Evolutionary conservation across 495 filamentous ascomycete genomes (phyloP), one percentile per base, ranked within the genome.

Genomic region (Penicillium angulare): DNA sequence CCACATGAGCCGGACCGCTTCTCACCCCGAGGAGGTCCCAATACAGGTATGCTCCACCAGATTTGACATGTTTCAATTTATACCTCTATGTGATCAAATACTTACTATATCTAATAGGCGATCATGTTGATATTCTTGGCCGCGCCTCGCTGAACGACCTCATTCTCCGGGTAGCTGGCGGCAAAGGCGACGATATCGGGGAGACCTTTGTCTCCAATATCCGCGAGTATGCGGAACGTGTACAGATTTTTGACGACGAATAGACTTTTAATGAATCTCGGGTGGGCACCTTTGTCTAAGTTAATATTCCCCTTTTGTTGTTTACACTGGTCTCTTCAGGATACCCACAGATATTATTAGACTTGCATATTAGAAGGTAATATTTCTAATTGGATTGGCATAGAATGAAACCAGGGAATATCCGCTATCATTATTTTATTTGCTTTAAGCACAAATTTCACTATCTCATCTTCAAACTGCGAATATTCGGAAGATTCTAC

Each of bases 121-220:
- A 98, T 68, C 93, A 98, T 60, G 93, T 98, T 27, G 93, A 98
- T 66, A 97, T 98, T 47, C 75, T 98, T 15, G 93, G 93, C 10
- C 76, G 93, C 4, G 81, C 88, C 52, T 90, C 82, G 5, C 80
- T 98, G 8, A 98, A 97, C 59, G 95, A 97, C 65, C 72, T 96
- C 17, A 87, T 98, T 35, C 72, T 98, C 46, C 78, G 86, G 22
- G 87, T 98, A 12, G 93, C 89, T 0, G 90, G 89, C n/a, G 93
- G 93, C 0, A 85, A 80, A 55, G 93, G 93, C 22, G 80, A 91
- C 33, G 71, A 81, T 13, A 91, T 98, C 48, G 74, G 86, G 50
- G 85, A 96, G 49, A 84, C 78, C 34, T 82, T 92, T 29, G 74
- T 87, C 47, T 92, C 87, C 27, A 85, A 87, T 26, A 97, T 98